Evolutionary conservation across 352 stramenopile species (phyloP), one percentile per base, ranked within the genome.

Genomic region (Pythium sp.): DNA sequence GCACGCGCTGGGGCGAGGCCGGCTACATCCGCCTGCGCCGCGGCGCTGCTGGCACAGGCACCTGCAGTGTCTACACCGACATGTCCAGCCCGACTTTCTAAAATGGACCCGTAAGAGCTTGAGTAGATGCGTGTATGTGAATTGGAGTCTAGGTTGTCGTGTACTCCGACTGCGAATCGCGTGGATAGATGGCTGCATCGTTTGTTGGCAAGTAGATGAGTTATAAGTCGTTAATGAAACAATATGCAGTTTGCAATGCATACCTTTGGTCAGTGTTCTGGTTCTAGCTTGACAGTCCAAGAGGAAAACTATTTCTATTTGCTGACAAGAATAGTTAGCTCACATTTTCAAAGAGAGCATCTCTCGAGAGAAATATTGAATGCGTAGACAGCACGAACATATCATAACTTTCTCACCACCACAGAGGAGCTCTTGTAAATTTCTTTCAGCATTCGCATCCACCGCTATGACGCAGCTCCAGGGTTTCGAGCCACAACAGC

Each of bases 1-100:
- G 97, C 53, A 77, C 80, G 0, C 78, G 74, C 26, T 99, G 96
- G 96, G 97, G 97, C 70, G 89, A 98, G 58, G 73, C 87, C 32
- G 97, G 97, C 55, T 99, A 97, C 82, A 93, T 99, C 47, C 87
- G 87, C 24, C 75, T 99, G n/a, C 80, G 83, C 15, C 95, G 63
- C 88, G 97, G 79, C 77, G 80, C 74, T 15, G 67, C 55, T 62
- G 32, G 32, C 32, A 36, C 32, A 6, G 32, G 32, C 32, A 36
- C 32, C 32, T 36, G 32, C 32, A 36, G 32, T 7, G 32, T 36
- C 32, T 36, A 36, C 32, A 36, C 32, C 32, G 32, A 36, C 32
- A 36, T 36, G 32, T 36, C 32, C 32, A 36, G 32, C 8, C 32
- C 32, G 32, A 36, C 32, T 1, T 36, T 36, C 32, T 36, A 36